Conservation (phyloP, 2,329 filamentous ascomycete genomes). For the Lachnellula subtilissima region DNA sequence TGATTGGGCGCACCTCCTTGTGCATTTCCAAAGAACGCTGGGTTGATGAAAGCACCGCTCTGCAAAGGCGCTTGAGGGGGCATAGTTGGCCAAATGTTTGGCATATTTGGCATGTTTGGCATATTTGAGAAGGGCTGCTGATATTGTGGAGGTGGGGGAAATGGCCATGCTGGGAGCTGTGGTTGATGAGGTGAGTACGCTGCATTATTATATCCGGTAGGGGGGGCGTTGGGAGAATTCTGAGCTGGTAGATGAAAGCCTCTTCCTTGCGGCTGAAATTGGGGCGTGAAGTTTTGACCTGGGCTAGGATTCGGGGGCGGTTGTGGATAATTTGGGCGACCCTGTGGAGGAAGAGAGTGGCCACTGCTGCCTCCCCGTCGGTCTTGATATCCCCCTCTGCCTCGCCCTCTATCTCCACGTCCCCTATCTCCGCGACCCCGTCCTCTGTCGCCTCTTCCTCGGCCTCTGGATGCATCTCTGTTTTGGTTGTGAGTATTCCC, state of each 20-base stretch:
- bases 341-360: constrained; percentile 17
- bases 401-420: constrained; percentile 23
- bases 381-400: constrained; percentile 23
- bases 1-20: constrained; percentile 13
- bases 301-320: constrained; percentile 2
- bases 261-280: constrained; percentile 6
- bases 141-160: constrained; percentile 17
- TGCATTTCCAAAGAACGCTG: constrained; percentile 25
- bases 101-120: constrained; percentile 10
- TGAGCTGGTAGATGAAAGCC: constrained; percentile 11
- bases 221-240: not conserved
- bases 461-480: constrained; percentile 20
- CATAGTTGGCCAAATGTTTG: constrained; percentile 11
- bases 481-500: constrained; percentile 15
- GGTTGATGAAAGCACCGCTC: constrained; percentile 29
- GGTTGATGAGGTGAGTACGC: constrained; percentile 22
- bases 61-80: constrained; percentile 11
- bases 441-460: constrained; percentile 23
- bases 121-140: constrained; percentile 15
- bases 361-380: constrained; percentile 14
- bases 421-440: constrained; percentile 18
- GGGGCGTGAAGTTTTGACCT: not conserved
- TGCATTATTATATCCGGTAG: not conserved
- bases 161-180: constrained; percentile 22
- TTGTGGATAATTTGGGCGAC: constrained; percentile 9